Evolutionary conservation across 2,329 filamentous ascomycete species (phyloP), one percentile per base, ranked within the genome.

Genomic region (Colletotrichum sp.): DNA sequence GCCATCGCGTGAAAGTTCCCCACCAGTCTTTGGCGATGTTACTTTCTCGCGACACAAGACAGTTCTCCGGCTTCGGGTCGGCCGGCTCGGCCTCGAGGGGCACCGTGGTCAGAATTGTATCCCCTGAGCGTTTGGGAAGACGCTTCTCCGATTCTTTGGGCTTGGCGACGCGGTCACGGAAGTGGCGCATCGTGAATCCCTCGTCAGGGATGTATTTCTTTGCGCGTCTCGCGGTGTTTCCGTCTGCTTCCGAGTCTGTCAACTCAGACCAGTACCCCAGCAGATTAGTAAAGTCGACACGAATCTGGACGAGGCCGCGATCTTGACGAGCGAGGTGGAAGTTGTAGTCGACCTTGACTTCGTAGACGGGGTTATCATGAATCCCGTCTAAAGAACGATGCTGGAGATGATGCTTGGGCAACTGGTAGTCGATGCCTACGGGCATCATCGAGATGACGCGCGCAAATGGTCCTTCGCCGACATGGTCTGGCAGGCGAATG

Each of bases 241-340:
- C 49, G 49, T 52, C 49, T 52, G 49, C 3, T 52, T 68, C 24
- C 34, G 76, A 62, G 59, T 78, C 73, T 4, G 79, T 80, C 36
- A 79, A 28, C 28, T 78, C 69, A 7, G 82, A 78, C 83, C 82
- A 85, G 79, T 84, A 84, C 6, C 76, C 78, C 10, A 77, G 68
- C 52, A 82, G 63, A 76, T 85, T 85, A 49, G 80, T 83, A 72
- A 79, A 85, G 76, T 85, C 84, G 65, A 85, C 79, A 24, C 84
- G 80, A 63, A 85, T 81, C 39, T 82, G 76, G 30, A 82, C 79
- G 9, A 79, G 74, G n/a, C 78, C 79, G 21, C 69, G 39, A 44
- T 82, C 81, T 8, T 78, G 78, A 15, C 78, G 75, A 21, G 82
- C 80, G 5, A 76, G 68, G 16, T 77, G 60, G 74, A 84, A 84